Conservation (phyloP, 345 rosid species). For the Iberis pinnata region DNA sequence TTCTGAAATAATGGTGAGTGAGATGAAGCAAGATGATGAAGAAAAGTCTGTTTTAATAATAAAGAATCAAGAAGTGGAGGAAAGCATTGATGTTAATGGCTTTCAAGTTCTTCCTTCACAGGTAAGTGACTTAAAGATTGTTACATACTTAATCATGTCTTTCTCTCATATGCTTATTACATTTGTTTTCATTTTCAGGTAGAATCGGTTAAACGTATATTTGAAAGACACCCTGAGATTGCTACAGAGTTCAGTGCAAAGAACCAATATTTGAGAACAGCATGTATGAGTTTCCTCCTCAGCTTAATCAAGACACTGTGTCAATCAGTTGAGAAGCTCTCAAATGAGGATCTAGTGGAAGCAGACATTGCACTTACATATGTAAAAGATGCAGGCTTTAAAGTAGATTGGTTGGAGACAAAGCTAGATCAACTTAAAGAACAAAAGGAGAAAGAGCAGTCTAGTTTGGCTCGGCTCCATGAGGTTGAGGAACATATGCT, state of each 20-base stretch:
- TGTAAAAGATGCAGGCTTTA: neutral
- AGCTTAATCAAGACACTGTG: neutral
- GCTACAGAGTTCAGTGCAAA: neutral
- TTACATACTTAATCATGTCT: neutral
- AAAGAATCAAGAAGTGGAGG: too few species aligned
- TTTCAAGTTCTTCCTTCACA: neutral
- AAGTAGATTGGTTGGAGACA: conserved; percentile 4
- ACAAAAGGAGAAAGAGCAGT: neutral
- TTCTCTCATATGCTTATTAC: neutral
- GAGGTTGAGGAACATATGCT: neutral
- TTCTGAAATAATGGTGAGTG: too few species aligned
- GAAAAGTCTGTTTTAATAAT: too few species aligned
- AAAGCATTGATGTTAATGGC: conserved; percentile 14
- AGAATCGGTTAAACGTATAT: neutral
- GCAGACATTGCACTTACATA: neutral
- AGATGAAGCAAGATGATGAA: too few species aligned
- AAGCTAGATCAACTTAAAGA: neutral
- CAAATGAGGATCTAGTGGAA: neutral
- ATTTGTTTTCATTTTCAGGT: neutral
- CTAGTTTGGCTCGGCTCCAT: too few species aligned
- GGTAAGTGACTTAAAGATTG: neutral
- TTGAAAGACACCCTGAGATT: conserved; percentile 14
- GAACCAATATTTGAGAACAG: conserved; percentile 1
- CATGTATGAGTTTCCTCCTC: neutral
- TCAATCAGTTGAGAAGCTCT: neutral